phyloP scores from a whole-genome alignment of 2,329 filamentous ascomycete species.

The Fusarium luffae region DNA sequence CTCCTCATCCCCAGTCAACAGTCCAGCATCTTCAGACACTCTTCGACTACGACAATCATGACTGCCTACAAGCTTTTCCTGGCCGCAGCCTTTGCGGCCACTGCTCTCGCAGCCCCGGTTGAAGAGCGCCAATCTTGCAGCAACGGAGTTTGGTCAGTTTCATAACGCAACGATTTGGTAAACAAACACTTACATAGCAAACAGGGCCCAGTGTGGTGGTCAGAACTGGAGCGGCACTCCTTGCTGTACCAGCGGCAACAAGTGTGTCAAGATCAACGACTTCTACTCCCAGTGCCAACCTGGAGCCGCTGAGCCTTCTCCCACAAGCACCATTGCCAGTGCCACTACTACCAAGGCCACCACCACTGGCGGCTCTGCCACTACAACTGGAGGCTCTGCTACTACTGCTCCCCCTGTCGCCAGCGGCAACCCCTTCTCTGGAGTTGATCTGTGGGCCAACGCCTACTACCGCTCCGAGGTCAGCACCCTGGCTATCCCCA shows the following conservation, averaged over 20 bases:
- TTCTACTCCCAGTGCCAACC: constrained; percentile 41
- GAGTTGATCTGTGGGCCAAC: constrained; percentile 64
- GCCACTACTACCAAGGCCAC: constrained; percentile 24
- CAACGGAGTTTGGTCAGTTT: constrained; percentile 31
- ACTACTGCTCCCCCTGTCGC: constrained; percentile 45
- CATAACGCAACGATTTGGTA: fast-evolving
- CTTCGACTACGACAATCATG: constrained; percentile 20
- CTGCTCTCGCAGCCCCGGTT: constrained; percentile 54
- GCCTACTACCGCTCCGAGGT: constrained; percentile 67
- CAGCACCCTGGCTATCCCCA: constrained; percentile 68
- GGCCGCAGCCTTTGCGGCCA: constrained; percentile 33
- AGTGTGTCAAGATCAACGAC: constrained; percentile 43
- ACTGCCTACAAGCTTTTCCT: constrained; percentile 29
- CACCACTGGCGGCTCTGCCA: constrained; percentile 1
- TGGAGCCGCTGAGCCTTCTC: constrained; percentile 25
- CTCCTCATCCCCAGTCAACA: constrained; percentile 3
- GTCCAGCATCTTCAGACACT: not conserved
- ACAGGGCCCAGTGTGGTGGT: constrained; percentile 59
- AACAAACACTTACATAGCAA: constrained; percentile 12
- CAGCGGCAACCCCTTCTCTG: constrained; percentile 65
- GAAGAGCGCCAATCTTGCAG: constrained; percentile 50
- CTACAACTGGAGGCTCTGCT: constrained; percentile 13
- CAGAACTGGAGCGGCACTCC: constrained; percentile 57
- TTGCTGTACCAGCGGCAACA: constrained; percentile 51
- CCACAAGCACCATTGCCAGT: constrained; percentile 20